A percentile compares a stretch with the other conserved stretches of the same genome.
Conservation (phyloP, 441 rosid species). For the Macaranga tanarius region DNA sequence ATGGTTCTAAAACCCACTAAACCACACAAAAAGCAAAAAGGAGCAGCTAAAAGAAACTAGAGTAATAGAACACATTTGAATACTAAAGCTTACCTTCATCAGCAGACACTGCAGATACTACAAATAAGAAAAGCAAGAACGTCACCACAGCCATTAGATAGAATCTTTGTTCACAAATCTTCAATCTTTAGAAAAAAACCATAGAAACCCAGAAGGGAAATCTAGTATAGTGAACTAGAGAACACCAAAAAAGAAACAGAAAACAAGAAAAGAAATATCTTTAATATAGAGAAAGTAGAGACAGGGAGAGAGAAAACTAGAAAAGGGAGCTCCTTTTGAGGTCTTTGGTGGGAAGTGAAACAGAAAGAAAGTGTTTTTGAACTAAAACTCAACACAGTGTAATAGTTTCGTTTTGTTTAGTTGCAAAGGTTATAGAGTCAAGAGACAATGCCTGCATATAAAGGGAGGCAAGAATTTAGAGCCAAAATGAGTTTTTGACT, state of each 20-base stretch:
- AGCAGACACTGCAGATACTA: conserved; percentile 51
- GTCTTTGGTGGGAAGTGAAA: conserved; percentile 17
- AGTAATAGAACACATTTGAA: not conserved
- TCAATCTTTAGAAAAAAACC: conserved; percentile 30
- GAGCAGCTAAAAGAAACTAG: too few species aligned
- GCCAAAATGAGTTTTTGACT: not conserved
- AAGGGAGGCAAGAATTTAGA: too few species aligned
- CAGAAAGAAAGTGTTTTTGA: conserved; percentile 15
- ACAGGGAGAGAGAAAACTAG: not conserved
- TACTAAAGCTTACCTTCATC: conserved; percentile 52
- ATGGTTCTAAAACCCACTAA: not conserved
- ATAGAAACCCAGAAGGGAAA: conserved; percentile 25
- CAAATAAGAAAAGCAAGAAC: conserved; percentile 48
- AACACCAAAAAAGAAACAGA: conserved; percentile 5
- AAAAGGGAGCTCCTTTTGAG: conserved; percentile 41
- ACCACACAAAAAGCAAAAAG: not conserved
- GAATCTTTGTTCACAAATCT: conserved; percentile 14
- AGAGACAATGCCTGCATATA: not conserved
- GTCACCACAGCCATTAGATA: conserved; percentile 53
- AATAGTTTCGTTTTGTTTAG: not conserved
- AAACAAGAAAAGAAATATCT: not conserved
- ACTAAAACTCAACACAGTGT: not conserved
- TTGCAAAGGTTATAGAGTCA: not conserved
- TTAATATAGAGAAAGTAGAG: conserved; percentile 2
- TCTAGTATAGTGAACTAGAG: conserved; percentile 1